These are phyloP conservation scores for Aspergillus sp. DNA, from an alignment of 2,329 filamentous ascomycete species.

Conservation along the genomic window DNA sequence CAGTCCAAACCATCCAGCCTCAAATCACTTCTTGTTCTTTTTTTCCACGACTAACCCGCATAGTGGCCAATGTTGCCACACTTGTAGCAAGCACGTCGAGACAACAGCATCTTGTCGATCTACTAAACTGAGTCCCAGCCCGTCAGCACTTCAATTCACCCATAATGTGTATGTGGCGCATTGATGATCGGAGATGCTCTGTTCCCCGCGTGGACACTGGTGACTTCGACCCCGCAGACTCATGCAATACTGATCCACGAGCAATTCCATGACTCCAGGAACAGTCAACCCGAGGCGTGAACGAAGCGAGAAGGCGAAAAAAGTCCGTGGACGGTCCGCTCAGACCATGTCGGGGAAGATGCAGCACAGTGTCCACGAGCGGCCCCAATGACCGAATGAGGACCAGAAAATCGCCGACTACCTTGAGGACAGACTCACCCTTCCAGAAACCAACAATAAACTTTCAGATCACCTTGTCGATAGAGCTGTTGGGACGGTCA, in stretches of 20 bases:
- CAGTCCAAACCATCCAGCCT: slow-evolving; percentile 50
- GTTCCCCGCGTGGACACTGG: too few species aligned
- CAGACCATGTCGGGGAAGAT: background rate
- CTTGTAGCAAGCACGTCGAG: slow-evolving; percentile 78
- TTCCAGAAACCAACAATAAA: slow-evolving; percentile 22
- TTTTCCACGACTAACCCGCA: slow-evolving; percentile 42
- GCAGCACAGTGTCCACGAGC: background rate
- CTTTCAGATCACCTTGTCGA: slow-evolving; percentile 24
- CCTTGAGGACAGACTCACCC: slow-evolving; percentile 24
- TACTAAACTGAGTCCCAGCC: slow-evolving; percentile 17
- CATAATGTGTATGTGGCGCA: background rate
- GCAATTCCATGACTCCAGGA: too few species aligned
- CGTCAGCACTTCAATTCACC: slow-evolving; percentile 12
- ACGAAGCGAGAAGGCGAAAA: background rate
- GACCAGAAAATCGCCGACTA: slow-evolving; percentile 10
- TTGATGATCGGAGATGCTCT: background rate
- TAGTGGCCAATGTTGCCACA: slow-evolving; percentile 75
- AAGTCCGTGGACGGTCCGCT: background rate
- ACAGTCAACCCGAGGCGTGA: too few species aligned
- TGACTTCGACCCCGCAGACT: too few species aligned
- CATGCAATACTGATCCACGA: too few species aligned
- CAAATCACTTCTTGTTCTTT: slow-evolving; percentile 39
- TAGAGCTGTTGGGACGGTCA: slow-evolving; percentile 20
- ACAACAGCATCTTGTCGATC: slow-evolving; percentile 67
- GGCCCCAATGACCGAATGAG: slow-evolving; percentile 3